Base-by-base conservation (phyloP, 2,329 filamentous ascomycete genomes). In the Fusarium pseudonygamai region DNA sequence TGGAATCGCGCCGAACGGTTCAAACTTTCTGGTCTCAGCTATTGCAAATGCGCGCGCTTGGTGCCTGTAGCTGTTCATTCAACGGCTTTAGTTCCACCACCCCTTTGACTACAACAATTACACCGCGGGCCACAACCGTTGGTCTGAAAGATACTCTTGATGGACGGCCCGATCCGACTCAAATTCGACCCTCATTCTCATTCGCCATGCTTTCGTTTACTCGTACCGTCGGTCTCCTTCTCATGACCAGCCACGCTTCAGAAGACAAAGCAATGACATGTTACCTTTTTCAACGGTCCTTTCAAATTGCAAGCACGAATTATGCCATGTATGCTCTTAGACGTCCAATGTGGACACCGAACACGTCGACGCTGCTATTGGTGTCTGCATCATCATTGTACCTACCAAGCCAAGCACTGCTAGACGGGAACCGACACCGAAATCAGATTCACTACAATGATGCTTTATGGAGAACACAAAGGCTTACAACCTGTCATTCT, bases 111-210 rank as follows among this genome's bases (percentile, higher is more conserved):
- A 78, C 73, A 56, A 59, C 66, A 59, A 72, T 62, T 58, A 68
- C 66, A 67, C 69, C 65, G 53, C 67, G 66, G 70, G 45, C 58
- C 62, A 71, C 66, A 65, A 61, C 67, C 74, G 59, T 63, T 64
- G 63, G 61, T 45, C 47, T 73, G 60, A 60, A 45, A 69, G 49
- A 71, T 67, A 68, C 53, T 59, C 60, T 65, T 60, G 67, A 67
- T 66, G 68, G 73, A 79, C 78, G 78, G 78, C 71, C 77, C 78
- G 78, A 74, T 78, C 78, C 78, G 76, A 73, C 56, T 59, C 60
- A 73, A 76, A 63, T 68, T 62, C 62, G 32, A 73, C 56, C 50
- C 36, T 55, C 43, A 49, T 55, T 66, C 60, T 69, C 53, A 77
- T 78, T 78, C 67, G 70, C 57, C 49, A 58, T 73, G 36, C 28